Conservation (phyloP, 2,329 filamentous ascomycete genomes). For the Lachnellula suecica region DNA sequence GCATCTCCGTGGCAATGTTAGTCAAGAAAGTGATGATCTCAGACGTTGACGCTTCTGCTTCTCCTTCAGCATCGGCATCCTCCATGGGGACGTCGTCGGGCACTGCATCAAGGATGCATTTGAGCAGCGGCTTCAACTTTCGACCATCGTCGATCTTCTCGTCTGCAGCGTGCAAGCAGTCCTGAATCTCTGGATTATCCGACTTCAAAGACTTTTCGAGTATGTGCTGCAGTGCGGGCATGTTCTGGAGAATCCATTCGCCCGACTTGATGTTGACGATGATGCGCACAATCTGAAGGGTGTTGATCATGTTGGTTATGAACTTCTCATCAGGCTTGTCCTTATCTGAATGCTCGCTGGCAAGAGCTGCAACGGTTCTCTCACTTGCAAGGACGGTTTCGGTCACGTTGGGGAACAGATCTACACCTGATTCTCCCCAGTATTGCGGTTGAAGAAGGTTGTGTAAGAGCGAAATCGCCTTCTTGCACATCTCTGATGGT, state of each 20-base stretch:
- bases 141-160: constrained; percentile 68
- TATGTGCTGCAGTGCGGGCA: constrained; percentile 78
- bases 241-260: constrained; percentile 83
- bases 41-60: constrained; percentile 76
- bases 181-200: constrained; percentile 89
- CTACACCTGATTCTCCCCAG: constrained; percentile 90
- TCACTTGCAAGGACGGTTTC: constrained; percentile 84
- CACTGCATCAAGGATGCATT: constrained; percentile 83
- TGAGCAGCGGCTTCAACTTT: constrained; percentile 72
- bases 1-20: constrained; percentile 81
- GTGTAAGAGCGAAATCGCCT: constrained; percentile 76
- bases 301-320: constrained; percentile 86
- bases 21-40: constrained; percentile 86
- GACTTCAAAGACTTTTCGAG: constrained; percentile 86
- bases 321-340: constrained; percentile 83
- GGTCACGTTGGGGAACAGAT: constrained; percentile 86
- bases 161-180: constrained; percentile 78
- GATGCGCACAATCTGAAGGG: constrained; percentile 86
- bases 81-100: constrained; percentile 76
- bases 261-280: constrained; percentile 84
- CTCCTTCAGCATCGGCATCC: constrained; percentile 80
- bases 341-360: constrained; percentile 59
- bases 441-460: constrained; percentile 83
- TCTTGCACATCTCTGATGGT: constrained; percentile 79
- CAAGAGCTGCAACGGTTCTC: constrained; percentile 62